Conservation (phyloP, 2,329 filamentous ascomycete species). For the Nothomitra cinnamomea region DNA sequence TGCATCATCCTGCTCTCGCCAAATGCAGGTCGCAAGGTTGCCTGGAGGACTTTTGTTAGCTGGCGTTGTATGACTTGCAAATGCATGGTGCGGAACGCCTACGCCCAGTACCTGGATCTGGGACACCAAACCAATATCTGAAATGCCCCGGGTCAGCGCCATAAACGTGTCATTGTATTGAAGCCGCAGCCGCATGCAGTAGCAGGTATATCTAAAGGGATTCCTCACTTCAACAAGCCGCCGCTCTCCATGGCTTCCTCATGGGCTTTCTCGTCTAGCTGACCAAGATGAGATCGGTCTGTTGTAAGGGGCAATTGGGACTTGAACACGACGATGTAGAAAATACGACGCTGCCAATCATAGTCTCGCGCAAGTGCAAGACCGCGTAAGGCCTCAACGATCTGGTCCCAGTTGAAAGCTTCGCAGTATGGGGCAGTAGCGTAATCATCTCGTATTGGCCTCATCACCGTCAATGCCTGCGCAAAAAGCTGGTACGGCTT, state of each 20-base stretch:
- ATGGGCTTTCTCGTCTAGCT: not conserved
- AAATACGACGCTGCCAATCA: not conserved
- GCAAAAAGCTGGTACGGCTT: not conserved
- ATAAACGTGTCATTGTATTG: too few relatives aligned
- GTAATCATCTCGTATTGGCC: not conserved
- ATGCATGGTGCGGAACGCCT: not conserved
- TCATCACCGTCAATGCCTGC: not conserved
- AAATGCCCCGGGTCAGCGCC: too few relatives aligned
- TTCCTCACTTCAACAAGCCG: not conserved
- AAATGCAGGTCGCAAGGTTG: not conserved
- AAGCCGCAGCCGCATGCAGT: not conserved
- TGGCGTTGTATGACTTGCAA: not conserved
- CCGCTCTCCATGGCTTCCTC: not conserved
- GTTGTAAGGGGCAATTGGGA: not conserved
- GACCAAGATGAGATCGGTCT: not conserved
- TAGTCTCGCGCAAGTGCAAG: not conserved
- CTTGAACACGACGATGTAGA: not conserved
- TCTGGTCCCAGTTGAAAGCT: not conserved
- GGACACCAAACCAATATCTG: not conserved
- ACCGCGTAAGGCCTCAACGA: not conserved
- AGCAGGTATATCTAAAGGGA: not conserved
- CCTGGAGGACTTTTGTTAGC: not conserved
- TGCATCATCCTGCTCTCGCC: not conserved
- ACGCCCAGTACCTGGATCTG: not conserved
- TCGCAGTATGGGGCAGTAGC: not conserved